Evolutionary conservation across 2,329 filamentous ascomycete genomes (phyloP).

Genomic region (Fusarium udum): DNA sequence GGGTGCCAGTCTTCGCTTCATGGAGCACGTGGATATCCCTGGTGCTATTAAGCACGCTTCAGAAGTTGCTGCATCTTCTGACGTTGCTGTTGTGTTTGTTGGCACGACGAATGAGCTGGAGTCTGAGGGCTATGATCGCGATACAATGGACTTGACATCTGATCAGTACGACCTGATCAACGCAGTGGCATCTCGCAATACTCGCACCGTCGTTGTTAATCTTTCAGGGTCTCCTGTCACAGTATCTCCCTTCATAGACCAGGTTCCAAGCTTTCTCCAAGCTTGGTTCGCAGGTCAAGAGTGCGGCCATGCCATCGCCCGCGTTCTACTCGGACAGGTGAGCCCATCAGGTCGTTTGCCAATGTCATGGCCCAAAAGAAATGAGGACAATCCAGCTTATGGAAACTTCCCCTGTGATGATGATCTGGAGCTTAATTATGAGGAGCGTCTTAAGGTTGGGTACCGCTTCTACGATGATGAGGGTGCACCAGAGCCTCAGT

Average conservation of each 20-base stretch:
- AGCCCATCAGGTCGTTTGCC: not conserved
- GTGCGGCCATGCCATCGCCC: not conserved
- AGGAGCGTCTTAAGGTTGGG: constrained; percentile 2
- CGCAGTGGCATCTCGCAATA: not conserved
- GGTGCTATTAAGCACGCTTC: not conserved
- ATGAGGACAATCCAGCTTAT: constrained; percentile 1
- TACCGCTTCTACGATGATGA: not conserved
- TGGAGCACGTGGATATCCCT: not conserved
- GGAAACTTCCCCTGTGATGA: not conserved
- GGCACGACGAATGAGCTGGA: constrained; percentile 9
- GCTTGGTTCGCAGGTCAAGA: constrained; percentile 2
- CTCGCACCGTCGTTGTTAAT: not conserved
- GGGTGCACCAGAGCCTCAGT: not conserved
- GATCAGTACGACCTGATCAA: not conserved
- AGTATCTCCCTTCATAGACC: not conserved
- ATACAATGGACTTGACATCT: not conserved
- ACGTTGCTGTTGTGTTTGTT: not conserved
- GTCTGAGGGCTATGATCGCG: constrained; percentile 8
- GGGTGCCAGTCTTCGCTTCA: constrained; percentile 3
- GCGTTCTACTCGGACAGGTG: not conserved
- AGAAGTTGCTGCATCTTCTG: not conserved
- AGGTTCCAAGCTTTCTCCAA: not conserved
- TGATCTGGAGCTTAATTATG: not conserved
- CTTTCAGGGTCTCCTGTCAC: not conserved
- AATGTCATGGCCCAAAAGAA: not conserved